Conservation (phyloP, 2,329 filamentous ascomycete genomes). For the Fusarium beomiforme region DNA sequence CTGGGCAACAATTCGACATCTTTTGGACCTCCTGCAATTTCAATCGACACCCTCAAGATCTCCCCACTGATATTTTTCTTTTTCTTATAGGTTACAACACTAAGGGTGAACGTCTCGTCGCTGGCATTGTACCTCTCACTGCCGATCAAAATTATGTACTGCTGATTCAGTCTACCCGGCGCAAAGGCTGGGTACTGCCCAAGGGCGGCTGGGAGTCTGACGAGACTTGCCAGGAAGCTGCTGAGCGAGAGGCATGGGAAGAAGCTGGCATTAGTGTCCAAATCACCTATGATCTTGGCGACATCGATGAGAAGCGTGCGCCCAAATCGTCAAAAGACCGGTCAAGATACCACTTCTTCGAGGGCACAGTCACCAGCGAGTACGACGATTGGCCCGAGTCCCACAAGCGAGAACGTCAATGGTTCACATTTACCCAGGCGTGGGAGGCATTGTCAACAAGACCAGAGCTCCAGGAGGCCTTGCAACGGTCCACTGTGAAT, state of each 20-base stretch:
- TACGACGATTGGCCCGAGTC: conserved; percentile 92
- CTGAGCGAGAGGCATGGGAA: conserved; percentile 94
- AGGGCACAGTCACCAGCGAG: conserved; percentile 88
- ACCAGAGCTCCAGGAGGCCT: conserved; percentile 88
- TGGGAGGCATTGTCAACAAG: conserved; percentile 77
- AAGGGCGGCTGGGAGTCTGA: conserved; percentile 99
- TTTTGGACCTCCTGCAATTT: not conserved
- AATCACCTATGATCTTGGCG: conserved; percentile 85
- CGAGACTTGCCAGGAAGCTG: conserved; percentile 86
- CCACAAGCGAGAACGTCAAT: conserved; percentile 88
- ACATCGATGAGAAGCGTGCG: conserved; percentile 84
- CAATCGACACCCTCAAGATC: not conserved
- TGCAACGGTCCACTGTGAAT: conserved; percentile 81
- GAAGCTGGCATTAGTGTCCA: conserved; percentile 92
- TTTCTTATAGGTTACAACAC: conserved; percentile 80
- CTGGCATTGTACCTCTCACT: conserved; percentile 91
- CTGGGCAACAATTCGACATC: conserved; percentile 3
- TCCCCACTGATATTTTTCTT: conserved; percentile 33
- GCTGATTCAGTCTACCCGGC: conserved; percentile 90
- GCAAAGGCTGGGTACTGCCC: conserved; percentile 94
- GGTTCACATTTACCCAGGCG: conserved; percentile 90
- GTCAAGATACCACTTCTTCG: conserved; percentile 80
- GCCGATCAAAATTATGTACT: conserved; percentile 87
- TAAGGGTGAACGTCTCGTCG: conserved; percentile 93
- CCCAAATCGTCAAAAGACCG: conserved; percentile 76